Base-by-base conservation (phyloP, 78 protist species). In the Emiliania huxleyi region DNA sequence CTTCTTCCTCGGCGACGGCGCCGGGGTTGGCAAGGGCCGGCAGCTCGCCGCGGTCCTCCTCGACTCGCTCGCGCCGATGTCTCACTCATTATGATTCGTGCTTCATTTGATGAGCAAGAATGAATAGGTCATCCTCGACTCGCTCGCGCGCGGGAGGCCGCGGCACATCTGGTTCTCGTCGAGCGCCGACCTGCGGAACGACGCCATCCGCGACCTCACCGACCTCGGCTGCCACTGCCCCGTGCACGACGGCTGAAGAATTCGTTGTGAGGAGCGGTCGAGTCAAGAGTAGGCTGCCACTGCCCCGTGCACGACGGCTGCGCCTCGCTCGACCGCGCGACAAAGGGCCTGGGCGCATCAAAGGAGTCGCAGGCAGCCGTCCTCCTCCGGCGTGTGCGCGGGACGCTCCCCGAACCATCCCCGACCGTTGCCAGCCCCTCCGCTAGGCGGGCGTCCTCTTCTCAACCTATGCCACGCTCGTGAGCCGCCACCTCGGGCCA, bases 21-120 rank as follows among this genome's bases (percentile, higher is more conserved):
- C 94, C 23, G 94, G 94, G 23, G 89, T 92, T 33, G 94, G 94
- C 90, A 92, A 92, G 90, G 94, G 94, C 23, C 52, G 93, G 62
- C 38, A 25, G 62, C 79, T 75, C 19, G 93, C 93, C 21, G 93
- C 37, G 25, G 6, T 69, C 43, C 26, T 91, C 73, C 37, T 87
- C 29, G 56, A 87, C 69, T 19, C 2, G 23, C 29, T 15, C 44
- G n/a, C n/a, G n/a, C n/a, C n/a, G n/a, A n/a, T n/a, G n/a, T n/a
- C n/a, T n/a, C n/a, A n/a, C n/a, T n/a, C n/a, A n/a, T n/a, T n/a
- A n/a, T n/a, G n/a, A n/a, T n/a, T n/a, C n/a, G n/a, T n/a, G n/a
- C n/a, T n/a, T n/a, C n/a, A n/a, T n/a, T n/a, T n/a, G n/a, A n/a
- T n/a, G n/a, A n/a, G n/a, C n/a, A n/a, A n/a, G n/a, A n/a, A n/a